A percentile compares a stretch with the other conserved stretches of the same genome.
Conservation (phyloP, 2,329 filamentous ascomycete species). For the Dendryphion nanum region DNA sequence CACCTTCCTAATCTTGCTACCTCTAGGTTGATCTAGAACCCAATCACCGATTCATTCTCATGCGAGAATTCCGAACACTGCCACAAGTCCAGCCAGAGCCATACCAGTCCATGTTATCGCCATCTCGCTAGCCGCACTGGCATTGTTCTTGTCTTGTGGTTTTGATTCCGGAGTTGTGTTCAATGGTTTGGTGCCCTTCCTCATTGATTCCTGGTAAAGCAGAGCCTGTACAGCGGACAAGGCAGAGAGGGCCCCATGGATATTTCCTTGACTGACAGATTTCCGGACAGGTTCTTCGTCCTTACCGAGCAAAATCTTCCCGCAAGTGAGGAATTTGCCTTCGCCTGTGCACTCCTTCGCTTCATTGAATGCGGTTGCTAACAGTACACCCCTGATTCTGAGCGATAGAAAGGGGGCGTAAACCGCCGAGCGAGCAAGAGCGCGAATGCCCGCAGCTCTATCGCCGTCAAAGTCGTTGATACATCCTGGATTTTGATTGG, state of each 20-base stretch:
- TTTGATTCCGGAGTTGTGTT: no score
- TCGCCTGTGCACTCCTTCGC: slow-evolving; percentile 13
- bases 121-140: no score
- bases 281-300: slow-evolving; percentile 2
- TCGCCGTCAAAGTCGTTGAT: slow-evolving; percentile 65
- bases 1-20: no score
- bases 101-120: no score
- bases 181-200: no score
- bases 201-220: no score
- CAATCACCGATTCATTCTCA: no score
- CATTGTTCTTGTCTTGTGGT: no score
- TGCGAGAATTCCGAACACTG: no score
- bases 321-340: slow-evolving; percentile 10
- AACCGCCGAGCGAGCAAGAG: slow-evolving; percentile 19
- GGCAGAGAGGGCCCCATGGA: slow-evolving; percentile 19
- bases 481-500: slow-evolving; percentile 58
- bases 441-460: slow-evolving; percentile 46
- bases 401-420: slow-evolving; percentile 18
- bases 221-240: slow-evolving; percentile 22
- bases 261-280: slow-evolving; percentile 7
- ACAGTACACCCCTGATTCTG: slow-evolving; percentile 12
- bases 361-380: slow-evolving; percentile 20
- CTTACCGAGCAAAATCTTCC: slow-evolving; percentile 9
- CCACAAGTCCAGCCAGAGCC: no score
- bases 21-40: no score